Evolutionary conservation across 148 eudicot species (phyloP), one percentile per base, ranked within the genome.

Genomic region (Chenopodium suecicum): DNA sequence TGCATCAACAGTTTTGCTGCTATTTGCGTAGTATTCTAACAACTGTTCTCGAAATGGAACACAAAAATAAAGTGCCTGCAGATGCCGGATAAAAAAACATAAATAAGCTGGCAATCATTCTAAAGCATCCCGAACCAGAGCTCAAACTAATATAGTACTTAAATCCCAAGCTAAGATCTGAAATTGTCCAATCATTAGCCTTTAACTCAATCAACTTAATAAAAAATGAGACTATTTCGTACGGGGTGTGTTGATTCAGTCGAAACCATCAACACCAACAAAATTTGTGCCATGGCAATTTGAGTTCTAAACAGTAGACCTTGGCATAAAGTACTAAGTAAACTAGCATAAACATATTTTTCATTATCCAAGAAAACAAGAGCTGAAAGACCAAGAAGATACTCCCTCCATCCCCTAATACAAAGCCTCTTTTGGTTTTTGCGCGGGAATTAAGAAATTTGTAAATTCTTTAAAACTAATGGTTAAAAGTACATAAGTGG

Each of bases 51-150:
- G 96, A 80, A 94, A 94, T 47, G 98, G 92, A 82, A 94, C 96
- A 82, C 98, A 94, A 69, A 94, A 94, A 84, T 91, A 94, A 7
- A 94, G 91, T 73, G 98, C 96, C 98, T 94, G 94, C 88, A 89
- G 25, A 70, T 14, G 69, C 31, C 46, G 66, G 11, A 14, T 8
- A 17, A 63, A 27, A 27, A 79, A 37, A 25, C 32, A n/a, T 65
- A 48, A 23, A 11, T 22, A 12, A 47, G 48, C 19, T 34, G 16
- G 1, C 11, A 73, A 64, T 56, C 62, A 56, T 11, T 12, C 41
- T 52, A 9, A 10, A 80, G 14, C 31, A 23, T 14, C 25, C 74
- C 2, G 22, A 70, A 17, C 23, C 10, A 48, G 23, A n/a, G 5
- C 7, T 2, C 19, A 7, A 7, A 17, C 66, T 20, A 3, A 62